Evolutionary conservation across 73 alveolate genomes (phyloP), one percentile per base, ranked within the genome.

Genomic region (Diophrys sp.): DNA sequence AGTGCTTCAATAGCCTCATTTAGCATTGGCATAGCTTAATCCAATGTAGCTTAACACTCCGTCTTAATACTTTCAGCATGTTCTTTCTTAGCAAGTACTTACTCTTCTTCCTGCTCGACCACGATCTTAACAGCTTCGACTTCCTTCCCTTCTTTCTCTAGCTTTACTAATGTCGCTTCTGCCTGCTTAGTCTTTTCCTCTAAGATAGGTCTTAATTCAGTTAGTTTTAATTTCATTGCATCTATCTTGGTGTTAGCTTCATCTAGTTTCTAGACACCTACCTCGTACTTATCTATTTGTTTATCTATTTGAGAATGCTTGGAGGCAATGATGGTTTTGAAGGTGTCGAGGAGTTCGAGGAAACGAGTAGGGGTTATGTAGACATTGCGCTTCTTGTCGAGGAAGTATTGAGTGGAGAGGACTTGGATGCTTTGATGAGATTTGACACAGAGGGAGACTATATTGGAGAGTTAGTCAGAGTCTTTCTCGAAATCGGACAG

Each of bases 1-100:
- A 98, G 88, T 1, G 99, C 99, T 56, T 95, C 93, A 73, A 94
- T 90, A 0, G 99, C 99, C 31, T 83, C 96, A 84, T 83, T 90
- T 11, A 98, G 87, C 30, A 96, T 94, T 0, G 99, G 99, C 89
- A 96, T 87, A 31, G 98, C 99, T 82, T 91, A 85, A 30, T 90
- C 93, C 33, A 95, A 75, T 79, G 93, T 98, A 31, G 82, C 90
- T 85, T 89, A 77, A 34, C 96, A 96, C 72, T 89, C 89, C 53
- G 85, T 95, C 31, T 95, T 81, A 29, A 88, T 73, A 0, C 77
- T 76, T 67, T 88, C 86, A 81, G 91, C 87, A 62, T 94, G 96
- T 28, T 73, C 70, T 27, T 94, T 93, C 57, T 88, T 55, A 29
- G 78, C 74, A 72, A 88, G 88, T 33, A 94, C 98, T 1, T 77